Evolutionary conservation across 2,329 filamentous ascomycete species (phyloP).

Genomic region (Nemania serpens): DNA sequence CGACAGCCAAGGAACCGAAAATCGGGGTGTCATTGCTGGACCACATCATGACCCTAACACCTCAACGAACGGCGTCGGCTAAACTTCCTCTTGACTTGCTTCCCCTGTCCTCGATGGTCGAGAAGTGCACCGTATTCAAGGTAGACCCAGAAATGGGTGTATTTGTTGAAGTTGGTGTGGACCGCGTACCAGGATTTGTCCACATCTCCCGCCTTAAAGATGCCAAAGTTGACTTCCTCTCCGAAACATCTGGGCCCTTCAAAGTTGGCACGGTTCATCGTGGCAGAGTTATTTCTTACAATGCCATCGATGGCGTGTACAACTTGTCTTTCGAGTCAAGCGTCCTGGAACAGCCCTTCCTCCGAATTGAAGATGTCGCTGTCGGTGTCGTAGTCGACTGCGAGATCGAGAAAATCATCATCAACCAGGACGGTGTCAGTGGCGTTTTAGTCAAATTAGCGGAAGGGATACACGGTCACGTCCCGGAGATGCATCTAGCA

Average conservation of each 20-base stretch:
- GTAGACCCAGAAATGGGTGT: conserved; percentile 82
- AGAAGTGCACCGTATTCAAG: conserved; percentile 77
- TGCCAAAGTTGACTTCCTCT: conserved; percentile 82
- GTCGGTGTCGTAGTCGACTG: conserved; percentile 81
- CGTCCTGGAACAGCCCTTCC: conserved; percentile 83
- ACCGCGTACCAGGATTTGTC: conserved; percentile 79
- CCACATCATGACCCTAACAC: conserved; percentile 72
- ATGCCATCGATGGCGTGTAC: conserved; percentile 82
- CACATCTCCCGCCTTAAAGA: conserved; percentile 94
- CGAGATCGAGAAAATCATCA: conserved; percentile 81
- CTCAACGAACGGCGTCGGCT: conserved; percentile 48
- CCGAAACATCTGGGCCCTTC: conserved; percentile 76
- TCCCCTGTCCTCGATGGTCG: conserved; percentile 74
- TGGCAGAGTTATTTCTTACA: conserved; percentile 85
- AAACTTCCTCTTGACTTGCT: conserved; percentile 62
- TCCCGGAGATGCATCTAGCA: conserved; percentile 85
- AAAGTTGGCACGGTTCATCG: conserved; percentile 78
- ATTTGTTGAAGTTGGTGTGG: conserved; percentile 73
- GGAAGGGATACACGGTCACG: conserved; percentile 86
- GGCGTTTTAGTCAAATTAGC: conserved; percentile 83
- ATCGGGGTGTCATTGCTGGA: conserved; percentile 86
- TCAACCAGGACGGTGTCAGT: conserved; percentile 76
- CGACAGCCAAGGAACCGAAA: conserved; percentile 77
- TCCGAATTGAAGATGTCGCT: conserved; percentile 88
- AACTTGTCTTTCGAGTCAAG: conserved; percentile 82